A percentile compares a stretch with the other conserved stretches of the same genome.
phyloP scores from a whole-genome alignment of 805 yeast species.

The Candida manassasensis region DNA sequence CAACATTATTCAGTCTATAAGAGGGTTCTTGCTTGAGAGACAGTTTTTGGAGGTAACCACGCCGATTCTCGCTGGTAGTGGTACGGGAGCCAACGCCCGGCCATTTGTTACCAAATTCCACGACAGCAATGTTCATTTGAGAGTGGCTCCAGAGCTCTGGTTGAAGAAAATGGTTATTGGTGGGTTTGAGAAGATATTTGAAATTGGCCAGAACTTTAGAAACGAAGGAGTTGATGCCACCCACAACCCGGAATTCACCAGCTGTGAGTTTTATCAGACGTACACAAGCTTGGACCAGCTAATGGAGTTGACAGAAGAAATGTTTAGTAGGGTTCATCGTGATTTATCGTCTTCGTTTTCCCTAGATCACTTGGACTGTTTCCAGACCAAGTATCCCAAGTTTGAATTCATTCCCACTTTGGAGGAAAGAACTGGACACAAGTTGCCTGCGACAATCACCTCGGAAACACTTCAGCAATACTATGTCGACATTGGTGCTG shows the following conservation, averaged over 20 bases:
- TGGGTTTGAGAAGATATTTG: conserved; percentile 85
- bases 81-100: conserved; percentile 91
- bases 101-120: conserved; percentile 65
- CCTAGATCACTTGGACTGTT: background rate
- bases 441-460: conserved; percentile 43
- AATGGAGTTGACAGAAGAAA: conserved; percentile 56
- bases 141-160: conserved; percentile 97
- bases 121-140: conserved; percentile 43
- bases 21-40: conserved; percentile 49
- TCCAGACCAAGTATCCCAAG: conserved; percentile 13
- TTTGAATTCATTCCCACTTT: conserved; percentile 67
- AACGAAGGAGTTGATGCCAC: conserved; percentile 92
- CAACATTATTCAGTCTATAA: conserved; percentile 47
- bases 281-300: conserved; percentile 64
- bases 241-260: conserved; percentile 91
- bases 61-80: conserved; percentile 68
- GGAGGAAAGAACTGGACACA: conserved; percentile 46
- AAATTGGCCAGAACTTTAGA: conserved; percentile 79
- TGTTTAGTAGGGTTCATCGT: conserved; percentile 42
- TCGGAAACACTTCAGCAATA: conserved; percentile 39
- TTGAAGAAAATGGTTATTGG: conserved; percentile 74
- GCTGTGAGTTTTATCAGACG: conserved; percentile 82
- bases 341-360: conserved; percentile 15
- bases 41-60: conserved; percentile 83
- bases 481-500: conserved; percentile 32